phyloP scores from a whole-genome alignment of 371 early-diverging fungal species.

The Apophysomyces trapeziformis region DNA sequence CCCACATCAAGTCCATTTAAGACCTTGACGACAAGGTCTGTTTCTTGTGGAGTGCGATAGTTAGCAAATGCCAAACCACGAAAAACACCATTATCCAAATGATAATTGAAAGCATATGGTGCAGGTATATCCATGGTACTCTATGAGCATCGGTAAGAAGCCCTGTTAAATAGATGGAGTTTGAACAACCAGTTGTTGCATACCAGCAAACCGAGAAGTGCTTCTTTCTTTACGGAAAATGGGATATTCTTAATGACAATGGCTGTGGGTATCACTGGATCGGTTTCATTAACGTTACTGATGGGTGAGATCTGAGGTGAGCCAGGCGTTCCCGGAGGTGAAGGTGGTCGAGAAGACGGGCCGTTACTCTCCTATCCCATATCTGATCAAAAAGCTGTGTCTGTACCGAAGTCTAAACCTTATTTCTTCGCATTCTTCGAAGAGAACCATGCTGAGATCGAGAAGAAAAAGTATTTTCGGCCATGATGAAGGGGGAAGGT shows the following conservation, averaged over 20 bases:
- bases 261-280: constrained; percentile 67
- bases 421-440: constrained; percentile 23
- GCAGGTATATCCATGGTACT: constrained; percentile 66
- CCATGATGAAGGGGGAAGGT: constrained; percentile 19
- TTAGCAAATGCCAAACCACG: constrained; percentile 86
- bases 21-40: constrained; percentile 67
- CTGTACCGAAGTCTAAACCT: constrained; percentile 9
- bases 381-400: background rate
- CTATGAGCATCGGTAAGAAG: constrained; percentile 23
- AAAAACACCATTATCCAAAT: constrained; percentile 80
- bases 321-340: constrained; percentile 10
- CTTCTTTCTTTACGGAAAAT: constrained; percentile 78
- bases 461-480: constrained; percentile 22
- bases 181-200: background rate
- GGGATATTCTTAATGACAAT: constrained; percentile 88
- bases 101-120: constrained; percentile 85
- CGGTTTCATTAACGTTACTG: constrained; percentile 20
- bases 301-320: constrained; percentile 25
- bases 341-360: constrained; percentile 32
- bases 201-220: constrained; percentile 69
- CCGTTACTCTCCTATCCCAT: constrained; percentile 9
- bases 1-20: constrained; percentile 73
- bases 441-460: constrained; percentile 31
- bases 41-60: constrained; percentile 76
- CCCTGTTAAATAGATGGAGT: background rate